These are phyloP conservation scores for Arctium minus DNA, from an alignment of 129 eudicot genomes.

Conservation along the genomic window DNA sequence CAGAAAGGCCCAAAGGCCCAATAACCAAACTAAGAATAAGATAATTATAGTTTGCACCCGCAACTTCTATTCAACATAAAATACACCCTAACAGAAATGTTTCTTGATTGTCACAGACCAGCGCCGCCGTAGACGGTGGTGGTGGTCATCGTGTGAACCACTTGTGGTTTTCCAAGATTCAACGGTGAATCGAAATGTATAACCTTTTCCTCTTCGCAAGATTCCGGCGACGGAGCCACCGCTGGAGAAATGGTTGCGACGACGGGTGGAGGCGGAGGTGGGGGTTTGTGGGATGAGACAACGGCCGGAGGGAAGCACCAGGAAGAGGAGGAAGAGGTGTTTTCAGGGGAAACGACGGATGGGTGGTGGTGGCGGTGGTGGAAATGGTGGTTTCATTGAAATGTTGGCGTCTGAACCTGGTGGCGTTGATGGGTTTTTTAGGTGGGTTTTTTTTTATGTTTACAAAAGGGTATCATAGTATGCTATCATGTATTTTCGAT, in stretches of 20 bases:
- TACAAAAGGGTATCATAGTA: too few relatives aligned
- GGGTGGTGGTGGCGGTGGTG: slow-evolving; percentile 39
- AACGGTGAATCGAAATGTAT: slow-evolving; percentile 2
- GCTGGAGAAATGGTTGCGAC: slow-evolving; percentile 16
- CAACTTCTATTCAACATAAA: too few relatives aligned
- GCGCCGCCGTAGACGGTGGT: slow-evolving; percentile 28
- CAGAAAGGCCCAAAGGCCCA: too few relatives aligned
- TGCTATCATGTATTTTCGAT: too few relatives aligned
- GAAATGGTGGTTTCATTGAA: slow-evolving; percentile 75
- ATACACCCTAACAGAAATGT: not conserved
- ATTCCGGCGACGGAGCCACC: slow-evolving; percentile 16
- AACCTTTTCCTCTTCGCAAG: not conserved
- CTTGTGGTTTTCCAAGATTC: slow-evolving; percentile 28
- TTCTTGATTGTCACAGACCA: slow-evolving; percentile 22
- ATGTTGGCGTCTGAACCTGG: slow-evolving; percentile 69
- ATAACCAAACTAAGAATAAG: too few relatives aligned
- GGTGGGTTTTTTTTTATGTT: slow-evolving; percentile 4
- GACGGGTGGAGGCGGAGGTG: slow-evolving; percentile 29
- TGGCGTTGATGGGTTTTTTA: slow-evolving; percentile 42
- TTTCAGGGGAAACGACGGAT: slow-evolving; percentile 43
- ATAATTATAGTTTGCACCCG: too few relatives aligned
- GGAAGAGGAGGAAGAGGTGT: slow-evolving; percentile 19
- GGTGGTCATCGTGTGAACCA: slow-evolving; percentile 22
- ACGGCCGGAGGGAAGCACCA: slow-evolving; percentile 46
- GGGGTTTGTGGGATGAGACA: slow-evolving; percentile 32